These are phyloP conservation scores for Linnemannia zychae DNA, from an alignment of 192 early-diverging fungal species.

Conservation along the genomic window DNA sequence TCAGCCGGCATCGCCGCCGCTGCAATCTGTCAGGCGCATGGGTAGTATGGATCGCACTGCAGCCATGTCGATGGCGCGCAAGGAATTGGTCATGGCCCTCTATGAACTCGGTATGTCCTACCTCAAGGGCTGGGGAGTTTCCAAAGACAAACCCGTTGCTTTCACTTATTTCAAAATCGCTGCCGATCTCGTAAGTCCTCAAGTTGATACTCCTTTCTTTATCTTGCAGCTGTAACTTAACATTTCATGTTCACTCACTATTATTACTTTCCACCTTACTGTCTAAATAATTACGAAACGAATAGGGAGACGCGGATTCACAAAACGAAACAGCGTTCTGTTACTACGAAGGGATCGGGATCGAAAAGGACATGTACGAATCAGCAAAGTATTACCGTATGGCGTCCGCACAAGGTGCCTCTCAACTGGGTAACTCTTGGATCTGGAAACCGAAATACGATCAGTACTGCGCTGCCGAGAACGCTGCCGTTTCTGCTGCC, in stretches of 20 bases:
- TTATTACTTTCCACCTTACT: neutral
- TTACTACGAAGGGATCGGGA: slow-evolving; percentile 81
- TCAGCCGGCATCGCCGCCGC: neutral
- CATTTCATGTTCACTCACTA: too few species aligned
- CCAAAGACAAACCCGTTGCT: slow-evolving; percentile 80
- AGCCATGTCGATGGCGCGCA: slow-evolving; percentile 60
- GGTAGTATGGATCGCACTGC: slow-evolving; percentile 43
- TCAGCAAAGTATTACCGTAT: slow-evolving; percentile 86
- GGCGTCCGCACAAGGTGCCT: slow-evolving; percentile 78
- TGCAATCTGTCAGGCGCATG: slow-evolving; percentile 38
- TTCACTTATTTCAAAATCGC: slow-evolving; percentile 89
- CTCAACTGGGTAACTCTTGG: slow-evolving; percentile 87
- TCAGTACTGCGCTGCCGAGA: slow-evolving; percentile 50
- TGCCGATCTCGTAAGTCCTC: slow-evolving; percentile 69
- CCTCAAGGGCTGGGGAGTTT: slow-evolving; percentile 84
- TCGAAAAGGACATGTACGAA: slow-evolving; percentile 78
- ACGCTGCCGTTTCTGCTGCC: neutral
- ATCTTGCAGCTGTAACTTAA: neutral
- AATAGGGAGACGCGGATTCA: slow-evolving; percentile 77
- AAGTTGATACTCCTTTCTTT: neutral
- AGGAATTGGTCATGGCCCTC: slow-evolving; percentile 84
- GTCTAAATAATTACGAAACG: neutral
- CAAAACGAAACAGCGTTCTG: slow-evolving; percentile 81
- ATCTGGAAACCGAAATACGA: slow-evolving; percentile 88
- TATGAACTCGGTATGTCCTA: slow-evolving; percentile 84